These are phyloP conservation scores for Boletus sp. DNA, from an alignment of 768 basidiomycete genomes.

Conservation along the genomic window DNA sequence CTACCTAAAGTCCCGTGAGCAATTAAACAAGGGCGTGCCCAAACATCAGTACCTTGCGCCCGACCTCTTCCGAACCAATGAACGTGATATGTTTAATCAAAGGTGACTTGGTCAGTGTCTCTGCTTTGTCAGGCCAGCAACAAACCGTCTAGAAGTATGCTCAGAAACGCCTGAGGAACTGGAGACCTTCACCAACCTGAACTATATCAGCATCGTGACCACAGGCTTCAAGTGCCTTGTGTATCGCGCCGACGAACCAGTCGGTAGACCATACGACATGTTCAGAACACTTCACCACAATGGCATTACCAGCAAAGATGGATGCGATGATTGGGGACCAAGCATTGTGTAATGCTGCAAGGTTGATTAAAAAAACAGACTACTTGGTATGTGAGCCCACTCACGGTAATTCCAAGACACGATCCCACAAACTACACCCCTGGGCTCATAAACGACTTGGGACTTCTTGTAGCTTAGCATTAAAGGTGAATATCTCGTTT, in stretches of 20 bases:
- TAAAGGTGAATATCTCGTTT: conserved; percentile 63
- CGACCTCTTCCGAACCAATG: conserved; percentile 79
- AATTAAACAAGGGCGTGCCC: background rate
- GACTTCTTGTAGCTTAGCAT: conserved; percentile 76
- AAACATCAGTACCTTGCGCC: conserved; percentile 56
- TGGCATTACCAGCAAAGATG: conserved; percentile 85
- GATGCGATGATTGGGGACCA: conserved; percentile 92
- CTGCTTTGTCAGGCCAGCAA: conserved; percentile 87
- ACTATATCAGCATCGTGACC: conserved; percentile 87
- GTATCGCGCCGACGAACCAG: conserved; percentile 81
- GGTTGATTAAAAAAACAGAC: background rate
- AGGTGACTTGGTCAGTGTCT: conserved; percentile 74
- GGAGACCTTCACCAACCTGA: conserved; percentile 49
- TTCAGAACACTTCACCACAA: conserved; percentile 91
- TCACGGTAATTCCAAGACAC: conserved; percentile 96
- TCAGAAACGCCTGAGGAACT: conserved; percentile 6
- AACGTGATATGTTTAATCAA: conserved; percentile 93
- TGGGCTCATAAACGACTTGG: conserved; percentile 82
- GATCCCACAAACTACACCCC: conserved; percentile 89
- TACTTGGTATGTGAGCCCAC: conserved; percentile 17
- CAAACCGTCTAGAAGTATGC: conserved; percentile 58
- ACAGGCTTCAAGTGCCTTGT: conserved; percentile 72
- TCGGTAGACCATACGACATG: conserved; percentile 88
- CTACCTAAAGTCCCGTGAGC: conserved; percentile 52
- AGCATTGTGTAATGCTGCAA: conserved; percentile 83